Base-by-base conservation (phyloP, 2,329 filamentous ascomycete genomes). In the Fusarium redolens region DNA sequence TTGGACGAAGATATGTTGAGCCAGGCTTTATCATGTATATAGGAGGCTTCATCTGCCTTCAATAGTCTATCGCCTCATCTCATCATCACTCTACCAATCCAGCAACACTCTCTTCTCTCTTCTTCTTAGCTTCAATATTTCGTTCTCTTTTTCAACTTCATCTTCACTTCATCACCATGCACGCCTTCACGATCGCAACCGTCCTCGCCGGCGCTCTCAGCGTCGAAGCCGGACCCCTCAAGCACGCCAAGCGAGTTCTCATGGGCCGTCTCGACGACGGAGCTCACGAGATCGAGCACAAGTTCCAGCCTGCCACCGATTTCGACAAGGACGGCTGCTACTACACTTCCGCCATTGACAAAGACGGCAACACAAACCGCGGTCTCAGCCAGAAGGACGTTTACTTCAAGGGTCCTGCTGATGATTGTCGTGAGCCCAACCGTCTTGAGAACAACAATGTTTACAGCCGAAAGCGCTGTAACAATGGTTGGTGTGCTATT, bases 281-380 rank as follows among this genome's bases (percentile, higher is more conserved):
- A 10, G 82, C 82, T 18, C 78, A 80, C 4, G 78, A 78, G 43
- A 71, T 77, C n/a, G 82, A 83, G 66, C 76, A 80, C 43, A 77
- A 75, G 54, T 81, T 78, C 73, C 82, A 84, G 64, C 82, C 82
- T 2, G 63, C 75, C 4, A 73, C 82, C 2, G 82, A 84, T 71
- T 84, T 82, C 55, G 82, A 84, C 72, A 79, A 68, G 0, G 82
- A 84, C 43, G 79, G 82, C 25, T 84, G 82, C 73, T 85, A 86
- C 77, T 84, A 86, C 70, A 84, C 85, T 3, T 83, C 85, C 4
- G 85, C 85, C 33, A 82, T 86, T 48, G 79, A 79, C 68, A 74
- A 72, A 0, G 69, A 80, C 5, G 83, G 84, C 28, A 78, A 77
- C 25, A 80, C 70, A 18, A 79, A 79, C 60, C 74, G 71, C 0